Evolutionary conservation across 2,329 filamentous ascomycete genomes (phyloP).

Genomic region (Bipolaris victoriae): DNA sequence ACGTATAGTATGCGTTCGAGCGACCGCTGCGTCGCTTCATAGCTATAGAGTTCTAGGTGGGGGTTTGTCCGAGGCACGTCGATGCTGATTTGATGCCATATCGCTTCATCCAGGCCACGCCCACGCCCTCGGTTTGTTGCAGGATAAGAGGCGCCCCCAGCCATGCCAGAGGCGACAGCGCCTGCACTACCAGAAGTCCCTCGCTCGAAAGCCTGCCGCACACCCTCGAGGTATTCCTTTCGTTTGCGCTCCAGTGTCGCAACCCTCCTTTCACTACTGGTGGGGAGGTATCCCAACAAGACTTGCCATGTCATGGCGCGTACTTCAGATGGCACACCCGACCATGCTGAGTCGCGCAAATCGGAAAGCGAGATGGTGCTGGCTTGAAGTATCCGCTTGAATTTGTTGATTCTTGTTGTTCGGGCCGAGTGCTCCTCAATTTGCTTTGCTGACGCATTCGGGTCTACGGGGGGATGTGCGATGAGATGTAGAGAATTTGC

Average conservation of each 20-base stretch:
- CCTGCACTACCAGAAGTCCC: constrained; percentile 52
- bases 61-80: constrained; percentile 96
- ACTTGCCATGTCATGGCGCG: constrained; percentile 99
- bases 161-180: constrained; percentile 59
- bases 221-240: constrained; percentile 95
- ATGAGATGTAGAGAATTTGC: constrained; percentile 96
- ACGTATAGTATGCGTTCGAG: constrained; percentile 94
- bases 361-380: constrained; percentile 87
- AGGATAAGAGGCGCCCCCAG: constrained; percentile 51
- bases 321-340: constrained; percentile 91
- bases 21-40: constrained; percentile 93
- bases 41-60: constrained; percentile 91
- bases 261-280: constrained; percentile 92
- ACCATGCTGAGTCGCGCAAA: constrained; percentile 86
- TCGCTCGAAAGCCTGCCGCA: constrained; percentile 69
- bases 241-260: constrained; percentile 90
- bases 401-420: constrained; percentile 96
- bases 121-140: constrained; percentile 64
- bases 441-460: constrained; percentile 80
- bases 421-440: constrained; percentile 83
- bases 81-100: constrained; percentile 99
- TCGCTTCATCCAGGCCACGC: constrained; percentile 88
- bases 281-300: constrained; percentile 90
- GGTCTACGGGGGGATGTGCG: constrained; percentile 76
- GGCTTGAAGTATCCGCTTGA: constrained; percentile 92